Evolutionary conservation across 805 yeast genomes (phyloP).

Genomic region (Ogataea nakhonphanomensis): DNA sequence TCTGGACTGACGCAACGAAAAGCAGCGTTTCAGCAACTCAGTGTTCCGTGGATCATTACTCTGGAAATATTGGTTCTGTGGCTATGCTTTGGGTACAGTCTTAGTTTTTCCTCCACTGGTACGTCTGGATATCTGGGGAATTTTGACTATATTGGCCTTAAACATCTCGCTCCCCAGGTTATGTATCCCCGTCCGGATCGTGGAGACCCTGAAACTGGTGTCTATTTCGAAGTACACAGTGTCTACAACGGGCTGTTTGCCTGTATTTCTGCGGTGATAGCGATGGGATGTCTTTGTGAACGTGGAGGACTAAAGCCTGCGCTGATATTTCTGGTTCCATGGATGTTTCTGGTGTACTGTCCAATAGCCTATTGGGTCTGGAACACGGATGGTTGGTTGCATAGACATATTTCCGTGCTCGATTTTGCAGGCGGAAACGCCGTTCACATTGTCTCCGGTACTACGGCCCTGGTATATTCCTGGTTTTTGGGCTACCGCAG

Average conservation of each 20-base stretch:
- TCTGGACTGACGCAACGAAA: slow-evolving; percentile 83
- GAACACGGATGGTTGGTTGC: slow-evolving; percentile 89
- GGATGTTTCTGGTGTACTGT: slow-evolving; percentile 87
- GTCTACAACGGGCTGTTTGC: slow-evolving; percentile 80
- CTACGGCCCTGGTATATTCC: slow-evolving; percentile 80
- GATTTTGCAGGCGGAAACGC: slow-evolving; percentile 97
- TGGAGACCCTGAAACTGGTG: slow-evolving; percentile 15
- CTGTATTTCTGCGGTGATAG: slow-evolving; percentile 76
- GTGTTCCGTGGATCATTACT: slow-evolving; percentile 67
- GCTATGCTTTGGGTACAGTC: slow-evolving; percentile 90
- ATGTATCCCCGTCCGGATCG: slow-evolving; percentile 10
- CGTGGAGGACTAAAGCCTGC: slow-evolving; percentile 82
- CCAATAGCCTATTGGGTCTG: slow-evolving; percentile 91
- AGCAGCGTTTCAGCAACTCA: slow-evolving; percentile 72
- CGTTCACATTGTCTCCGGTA: slow-evolving; percentile 82
- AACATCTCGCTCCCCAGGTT: slow-evolving; percentile 39
- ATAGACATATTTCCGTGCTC: slow-evolving; percentile 66
- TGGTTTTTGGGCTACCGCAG: slow-evolving; percentile 71
- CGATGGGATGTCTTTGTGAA: slow-evolving; percentile 86
- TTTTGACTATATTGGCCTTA: slow-evolving; percentile 69
- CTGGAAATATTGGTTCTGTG: slow-evolving; percentile 72
- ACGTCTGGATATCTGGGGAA: slow-evolving; percentile 67
- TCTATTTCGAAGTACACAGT: slow-evolving; percentile 67
- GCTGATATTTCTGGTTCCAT: slow-evolving; percentile 67
- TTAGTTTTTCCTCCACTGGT: slow-evolving; percentile 76